Evolutionary conservation across 306 rosid species (phyloP).

Genomic region (Sechiopsis laciniata): DNA sequence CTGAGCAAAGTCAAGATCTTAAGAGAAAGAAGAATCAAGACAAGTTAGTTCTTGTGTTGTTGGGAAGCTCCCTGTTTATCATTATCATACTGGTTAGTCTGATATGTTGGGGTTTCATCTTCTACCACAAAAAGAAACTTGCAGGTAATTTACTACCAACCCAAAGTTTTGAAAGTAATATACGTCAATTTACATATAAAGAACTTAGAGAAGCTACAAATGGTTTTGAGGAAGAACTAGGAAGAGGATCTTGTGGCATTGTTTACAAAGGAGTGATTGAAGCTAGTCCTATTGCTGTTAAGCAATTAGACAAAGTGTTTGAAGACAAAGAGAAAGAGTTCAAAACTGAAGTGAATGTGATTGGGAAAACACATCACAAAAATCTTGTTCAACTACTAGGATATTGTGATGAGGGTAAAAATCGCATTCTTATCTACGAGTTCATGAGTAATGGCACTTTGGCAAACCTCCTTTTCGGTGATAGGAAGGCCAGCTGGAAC

Average conservation of each 20-base stretch:
- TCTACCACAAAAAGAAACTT: slow-evolving; percentile 18
- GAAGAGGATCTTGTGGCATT: slow-evolving; percentile 36
- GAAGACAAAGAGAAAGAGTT: slow-evolving; percentile 40
- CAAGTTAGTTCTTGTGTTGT: slow-evolving; percentile 4
- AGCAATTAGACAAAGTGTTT: slow-evolving; percentile 34
- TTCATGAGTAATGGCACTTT: slow-evolving; percentile 27
- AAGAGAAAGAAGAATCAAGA: slow-evolving; percentile 16
- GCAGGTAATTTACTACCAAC: neutral
- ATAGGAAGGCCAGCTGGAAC: slow-evolving; percentile 16
- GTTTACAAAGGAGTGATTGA: slow-evolving; percentile 39
- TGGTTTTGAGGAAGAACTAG: slow-evolving; percentile 34
- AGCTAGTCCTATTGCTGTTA: slow-evolving; percentile 34
- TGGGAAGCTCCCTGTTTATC: slow-evolving; percentile 21
- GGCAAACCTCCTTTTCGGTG: slow-evolving; percentile 31
- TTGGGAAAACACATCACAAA: slow-evolving; percentile 24
- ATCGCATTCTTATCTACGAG: slow-evolving; percentile 25
- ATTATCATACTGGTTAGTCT: neutral
- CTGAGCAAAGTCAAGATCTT: slow-evolving; percentile 10
- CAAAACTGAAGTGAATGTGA: slow-evolving; percentile 10
- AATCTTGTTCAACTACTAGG: slow-evolving; percentile 25
- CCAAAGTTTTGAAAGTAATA: slow-evolving; percentile 7
- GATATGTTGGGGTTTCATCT: slow-evolving; percentile 18
- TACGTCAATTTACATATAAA: slow-evolving; percentile 26
- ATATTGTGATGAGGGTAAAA: slow-evolving; percentile 20
- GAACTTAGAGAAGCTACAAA: slow-evolving; percentile 35